Base-by-base conservation (phyloP, 2,329 filamentous ascomycete genomes). In the Phialophora verrucosa region DNA sequence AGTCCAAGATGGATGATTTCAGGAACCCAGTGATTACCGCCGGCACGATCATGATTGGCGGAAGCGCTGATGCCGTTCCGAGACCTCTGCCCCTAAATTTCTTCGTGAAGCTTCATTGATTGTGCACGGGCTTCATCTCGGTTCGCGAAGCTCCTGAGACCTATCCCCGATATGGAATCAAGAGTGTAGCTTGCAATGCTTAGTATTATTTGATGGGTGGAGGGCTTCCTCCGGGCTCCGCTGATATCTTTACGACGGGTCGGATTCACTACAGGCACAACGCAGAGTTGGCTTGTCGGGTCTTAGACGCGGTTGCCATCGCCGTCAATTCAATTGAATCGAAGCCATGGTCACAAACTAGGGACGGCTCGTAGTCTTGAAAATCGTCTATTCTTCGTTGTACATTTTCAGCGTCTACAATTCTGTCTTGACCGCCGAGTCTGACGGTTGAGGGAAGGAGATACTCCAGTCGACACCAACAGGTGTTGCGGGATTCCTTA, bases 401-500 rank as follows among this genome's bases (percentile, higher is more conserved):
- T 44, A 44, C 49, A 51, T 60, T 35, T 35, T 60, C 17, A 35
- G 64, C 59, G 17, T 62, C 53, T 72, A 73, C 38, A 73, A 31
- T 23, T 73, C 71, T 5, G 55, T 62, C 64, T 71, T 72, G 53
- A 5, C 53, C 29, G 25, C 53, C 20, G 54, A 56, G 14, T 31
- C 20, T 10, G 54, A 59, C 23, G 27, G 12, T n/a, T 38, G 68
- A 49, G 67, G 78, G 70, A 89, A 88, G 57, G 84, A 81, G 69
- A 89, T 83, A 76, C 81, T 87, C 88, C 89, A 91, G 25, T 86
- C 84, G 73, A 81, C 83, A 42, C 84, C 85, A 77, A 91, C 85
- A n/a, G 75, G 79, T 17, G 90, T 83, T 60, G 82, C 82, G 0
- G 89, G 89, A 73, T 87, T 84, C 74, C 87, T 85, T 8, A 91